Conservation (phyloP, 1,284 basidiomycete genomes). For the Rhodotorula sp. region DNA sequence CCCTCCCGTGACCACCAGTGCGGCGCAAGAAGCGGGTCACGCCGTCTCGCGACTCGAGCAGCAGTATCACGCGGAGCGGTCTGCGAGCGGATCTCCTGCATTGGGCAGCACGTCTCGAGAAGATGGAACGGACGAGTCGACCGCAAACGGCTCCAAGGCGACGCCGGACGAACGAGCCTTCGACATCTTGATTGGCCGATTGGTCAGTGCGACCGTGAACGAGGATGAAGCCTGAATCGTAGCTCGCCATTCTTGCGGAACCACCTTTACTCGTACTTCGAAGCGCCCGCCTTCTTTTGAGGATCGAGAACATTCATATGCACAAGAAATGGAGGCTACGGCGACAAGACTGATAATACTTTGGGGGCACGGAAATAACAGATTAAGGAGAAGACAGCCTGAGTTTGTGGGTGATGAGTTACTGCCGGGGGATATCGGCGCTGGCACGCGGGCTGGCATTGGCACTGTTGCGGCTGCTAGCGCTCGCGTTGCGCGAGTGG, state of each 20-base stretch:
- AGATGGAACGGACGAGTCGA: not conserved
- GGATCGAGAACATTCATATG: not conserved
- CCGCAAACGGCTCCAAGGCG: not conserved
- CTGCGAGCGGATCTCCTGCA: not conserved
- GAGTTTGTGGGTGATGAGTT: not conserved
- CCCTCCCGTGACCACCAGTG: slow-evolving; percentile 3
- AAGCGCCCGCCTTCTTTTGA: not conserved
- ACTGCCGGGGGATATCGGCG: not conserved
- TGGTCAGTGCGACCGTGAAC: slow-evolving; percentile 25
- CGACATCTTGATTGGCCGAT: slow-evolving; percentile 34
- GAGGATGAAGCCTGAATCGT: slow-evolving; percentile 9
- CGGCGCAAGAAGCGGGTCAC: slow-evolving; percentile 11
- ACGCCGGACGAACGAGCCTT: slow-evolving; percentile 19
- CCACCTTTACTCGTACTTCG: not conserved
- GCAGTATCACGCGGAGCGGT: slow-evolving; percentile 15
- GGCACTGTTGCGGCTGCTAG: not conserved
- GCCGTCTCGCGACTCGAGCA: slow-evolving; percentile 33
- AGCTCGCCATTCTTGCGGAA: not conserved
- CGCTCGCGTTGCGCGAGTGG: not conserved
- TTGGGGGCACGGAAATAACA: not conserved
- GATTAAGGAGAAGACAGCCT: not conserved
- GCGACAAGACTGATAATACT: not conserved
- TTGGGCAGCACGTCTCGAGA: not conserved
- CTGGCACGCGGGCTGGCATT: not conserved
- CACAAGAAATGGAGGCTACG: not conserved